Base-by-base conservation (phyloP, 805 yeast genomes). In the Barnettozyma vustinii region DNA sequence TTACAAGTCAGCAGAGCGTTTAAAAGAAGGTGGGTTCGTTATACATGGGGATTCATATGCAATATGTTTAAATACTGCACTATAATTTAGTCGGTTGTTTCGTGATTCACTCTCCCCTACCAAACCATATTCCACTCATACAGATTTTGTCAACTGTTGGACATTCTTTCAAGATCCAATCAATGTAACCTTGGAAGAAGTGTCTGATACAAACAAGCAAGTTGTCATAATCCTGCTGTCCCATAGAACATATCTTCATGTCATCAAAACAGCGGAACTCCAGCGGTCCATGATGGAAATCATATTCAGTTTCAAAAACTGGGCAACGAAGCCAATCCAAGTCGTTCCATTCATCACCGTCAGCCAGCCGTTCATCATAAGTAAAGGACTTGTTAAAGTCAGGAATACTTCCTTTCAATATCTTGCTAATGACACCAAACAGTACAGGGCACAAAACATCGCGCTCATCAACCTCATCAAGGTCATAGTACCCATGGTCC, bases 391-490 rank as follows among this genome's bases (percentile, higher is more conserved):
- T 20, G 33, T 40, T 40, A 12, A 25, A 40, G 35, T 40, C 6
- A 26, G 43, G 33, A 25, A 16, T 15, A 19, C 21, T 15, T 25
- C 84, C 61, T 41, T 63, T 58, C 5, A 70, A 51, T 41, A 82
- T 52, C 5, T 68, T 73, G 7, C 80, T 77, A 23, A 79, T 72
- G 18, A 76, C 69, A 26, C 78, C 81, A 55, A 84, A 73, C 46
- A 83, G 64, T 9, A 77, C 73, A 5, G 81, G 76, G 0, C 85
- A 76, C 25, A 80, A 77, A 58, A 85, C 68, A 55, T 86, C 94
- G 49, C 75, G 79, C 61, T 72, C 79, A 9, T 67, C 68, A 0
- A 74, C 75, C 8, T 69, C 68, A 2, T 66, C 60, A 5, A 62
- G 62, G 51, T 77, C 78, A 56, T 73, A 82, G 60, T 79, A 81